Evolutionary conservation across 495 filamentous ascomycete genomes (phyloP), one percentile per base, ranked within the genome.

Genomic region (Penicillium waksmanii): DNA sequence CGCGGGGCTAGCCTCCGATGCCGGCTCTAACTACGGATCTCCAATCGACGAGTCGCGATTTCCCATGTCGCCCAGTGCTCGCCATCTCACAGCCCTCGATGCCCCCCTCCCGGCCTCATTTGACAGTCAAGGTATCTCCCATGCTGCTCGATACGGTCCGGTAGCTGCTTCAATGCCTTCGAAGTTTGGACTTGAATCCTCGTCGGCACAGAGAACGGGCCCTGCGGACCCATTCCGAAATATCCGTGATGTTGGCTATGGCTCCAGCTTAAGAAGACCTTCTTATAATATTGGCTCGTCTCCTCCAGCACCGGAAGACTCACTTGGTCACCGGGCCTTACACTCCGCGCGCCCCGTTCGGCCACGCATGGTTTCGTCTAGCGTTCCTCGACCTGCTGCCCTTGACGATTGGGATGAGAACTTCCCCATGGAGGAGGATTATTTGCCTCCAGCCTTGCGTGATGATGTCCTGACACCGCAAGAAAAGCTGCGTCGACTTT

Each of bases 71-170:
- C 92, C 93, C 5, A 79, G 66, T 54, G 66, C 73, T 50, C 21
- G 82, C 71, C 73, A 85, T 77, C 82, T 93, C 43, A 96, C 85
- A 46, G 91, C 92, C n/a, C 83, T 97, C 18, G 95, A 98, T 79
- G 96, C 93, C 7, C 92, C 92, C 2, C 85, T 98, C 23, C 95
- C 95, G 9, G 92, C 92, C 11, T 98, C 95, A 1, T 97, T 98
- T 68, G 96, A 98, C 71, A 96, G 92, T 67, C 93, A 98, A 64
- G 95, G 95, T 44, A 91, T 97, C 18, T 97, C 93, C 6, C 89
- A 92, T 67, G 90, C 90, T 54, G 94, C 95, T 23, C 84, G 93
- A 51, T 90, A 92, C 68, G 96, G 92, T 1, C 92, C 95, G 0
- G 92, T 96, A 64, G 94, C 94, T 12, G 89, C 94, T 8, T 98